A percentile compares a stretch with the other conserved stretches of the same genome.
phyloP scores from a whole-genome alignment of 768 basidiomycete species.

The Trametes gibbosa region DNA sequence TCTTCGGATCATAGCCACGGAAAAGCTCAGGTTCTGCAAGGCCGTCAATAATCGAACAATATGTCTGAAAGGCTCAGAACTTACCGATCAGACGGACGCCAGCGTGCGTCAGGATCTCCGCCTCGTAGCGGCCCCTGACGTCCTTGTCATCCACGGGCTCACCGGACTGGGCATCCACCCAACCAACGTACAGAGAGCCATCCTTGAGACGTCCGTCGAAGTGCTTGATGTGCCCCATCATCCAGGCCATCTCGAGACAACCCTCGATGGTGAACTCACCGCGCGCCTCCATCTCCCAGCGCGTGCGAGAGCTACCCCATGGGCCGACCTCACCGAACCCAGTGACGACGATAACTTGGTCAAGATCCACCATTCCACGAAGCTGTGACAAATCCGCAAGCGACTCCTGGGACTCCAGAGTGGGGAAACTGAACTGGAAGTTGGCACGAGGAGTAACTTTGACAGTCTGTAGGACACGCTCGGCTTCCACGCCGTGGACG shows the following conservation, averaged over 20 bases:
- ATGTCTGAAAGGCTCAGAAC: conserved; percentile 22
- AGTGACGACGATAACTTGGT: conserved; percentile 94
- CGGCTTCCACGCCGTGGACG: conserved; percentile 86
- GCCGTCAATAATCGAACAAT: neutral
- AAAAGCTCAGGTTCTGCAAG: conserved; percentile 89
- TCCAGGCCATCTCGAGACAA: conserved; percentile 99
- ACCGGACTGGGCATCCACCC: conserved; percentile 92
- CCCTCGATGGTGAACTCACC: conserved; percentile 98
- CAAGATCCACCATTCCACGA: conserved; percentile 88
- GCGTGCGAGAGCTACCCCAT: conserved; percentile 96
- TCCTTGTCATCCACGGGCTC: conserved; percentile 99
- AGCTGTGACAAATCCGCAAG: conserved; percentile 75
- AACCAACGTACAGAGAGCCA: conserved; percentile 91
- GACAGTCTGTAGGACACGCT: conserved; percentile 88
- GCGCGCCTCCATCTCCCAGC: conserved; percentile 99
- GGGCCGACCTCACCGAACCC: conserved; percentile 98
- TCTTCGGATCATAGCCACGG: conserved; percentile 96
- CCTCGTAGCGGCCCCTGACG: conserved; percentile 89
- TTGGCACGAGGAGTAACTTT: conserved; percentile 96
- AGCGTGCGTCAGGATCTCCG: conserved; percentile 86
- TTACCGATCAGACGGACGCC: conserved; percentile 93
- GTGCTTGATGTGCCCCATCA: conserved; percentile 98
- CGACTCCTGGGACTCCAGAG: conserved; percentile 67
- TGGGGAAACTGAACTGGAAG: conserved; percentile 94
- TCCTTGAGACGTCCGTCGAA: conserved; percentile 96